A percentile compares a stretch with the other conserved stretches of the same genome.
These are phyloP conservation scores for Pisolithus tinctorius DNA, from an alignment of 768 basidiomycete genomes.

Conservation along the genomic window DNA sequence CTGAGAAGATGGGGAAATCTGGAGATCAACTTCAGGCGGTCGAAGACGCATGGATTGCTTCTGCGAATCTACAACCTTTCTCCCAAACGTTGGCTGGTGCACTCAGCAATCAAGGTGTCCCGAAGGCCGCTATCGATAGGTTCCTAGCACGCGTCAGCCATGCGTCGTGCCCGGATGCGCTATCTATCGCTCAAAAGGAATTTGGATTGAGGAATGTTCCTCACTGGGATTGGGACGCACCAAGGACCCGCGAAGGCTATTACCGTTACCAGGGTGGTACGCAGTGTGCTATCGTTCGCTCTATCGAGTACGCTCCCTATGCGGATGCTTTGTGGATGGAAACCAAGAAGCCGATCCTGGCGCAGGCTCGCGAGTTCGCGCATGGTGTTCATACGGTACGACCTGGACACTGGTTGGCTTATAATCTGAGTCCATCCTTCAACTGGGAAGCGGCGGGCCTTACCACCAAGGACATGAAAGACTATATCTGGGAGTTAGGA, in stretches of 20 bases:
- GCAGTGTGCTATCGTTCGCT: constrained; percentile 87
- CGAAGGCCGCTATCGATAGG: constrained; percentile 42
- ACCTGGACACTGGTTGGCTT: constrained; percentile 93
- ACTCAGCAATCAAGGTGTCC: constrained; percentile 50
- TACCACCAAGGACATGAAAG: constrained; percentile 75
- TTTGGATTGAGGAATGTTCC: constrained; percentile 70
- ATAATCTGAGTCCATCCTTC: constrained; percentile 92
- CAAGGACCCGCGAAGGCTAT: constrained; percentile 91
- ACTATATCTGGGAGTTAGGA: constrained; percentile 88
- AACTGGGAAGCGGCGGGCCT: constrained; percentile 95
- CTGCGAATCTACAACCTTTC: constrained; percentile 79
- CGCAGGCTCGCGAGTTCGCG: constrained; percentile 90
- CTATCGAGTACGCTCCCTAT: constrained; percentile 89
- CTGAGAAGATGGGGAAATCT: constrained; percentile 71
- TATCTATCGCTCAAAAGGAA: constrained; percentile 69
- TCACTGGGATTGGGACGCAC: constrained; percentile 93
- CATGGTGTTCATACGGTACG: constrained; percentile 74
- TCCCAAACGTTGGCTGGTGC: constrained; percentile 65
- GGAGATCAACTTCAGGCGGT: constrained; percentile 79
- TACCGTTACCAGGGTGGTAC: constrained; percentile 98
- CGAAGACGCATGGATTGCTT: constrained; percentile 80
- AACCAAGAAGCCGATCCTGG: constrained; percentile 89
- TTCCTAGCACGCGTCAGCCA: constrained; percentile 61
- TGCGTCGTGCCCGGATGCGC: constrained; percentile 62
- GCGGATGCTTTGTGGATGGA: constrained; percentile 95